Evolutionary conservation across 2,329 filamentous ascomycete species (phyloP).

Genomic region (Aureobasidium melanogenum): DNA sequence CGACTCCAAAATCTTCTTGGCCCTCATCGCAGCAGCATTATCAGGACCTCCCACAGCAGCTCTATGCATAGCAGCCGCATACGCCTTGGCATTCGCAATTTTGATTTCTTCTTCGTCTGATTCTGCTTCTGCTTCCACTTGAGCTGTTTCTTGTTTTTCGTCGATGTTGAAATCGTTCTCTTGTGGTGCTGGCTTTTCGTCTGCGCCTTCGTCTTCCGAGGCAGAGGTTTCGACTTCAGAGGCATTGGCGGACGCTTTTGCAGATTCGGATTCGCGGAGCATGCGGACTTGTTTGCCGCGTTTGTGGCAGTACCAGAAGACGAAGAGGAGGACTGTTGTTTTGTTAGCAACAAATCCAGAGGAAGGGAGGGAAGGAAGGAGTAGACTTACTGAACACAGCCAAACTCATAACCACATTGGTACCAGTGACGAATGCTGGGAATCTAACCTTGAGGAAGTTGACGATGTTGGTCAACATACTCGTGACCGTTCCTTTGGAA

Average conservation of each 20-base stretch:
- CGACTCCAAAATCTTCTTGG: slow-evolving; percentile 1
- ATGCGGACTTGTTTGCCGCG: slow-evolving; percentile 79
- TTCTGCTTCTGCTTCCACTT: not conserved
- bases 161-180: not conserved
- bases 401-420: slow-evolving; percentile 84
- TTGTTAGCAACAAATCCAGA: slow-evolving; percentile 31
- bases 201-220: not conserved
- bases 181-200: not conserved
- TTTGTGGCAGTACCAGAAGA: slow-evolving; percentile 98
- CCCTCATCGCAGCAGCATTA: not conserved
- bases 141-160: not conserved
- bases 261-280: slow-evolving; percentile 24
- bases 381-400: slow-evolving; percentile 54
- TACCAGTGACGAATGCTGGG: slow-evolving; percentile 75
- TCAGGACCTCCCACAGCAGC: not conserved
- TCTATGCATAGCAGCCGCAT: not conserved
- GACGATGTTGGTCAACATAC: slow-evolving; percentile 82
- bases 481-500: slow-evolving; percentile 77
- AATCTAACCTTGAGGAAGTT: slow-evolving; percentile 79
- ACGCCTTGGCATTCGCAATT: not conserved
- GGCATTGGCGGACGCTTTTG: not conserved
- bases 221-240: not conserved
- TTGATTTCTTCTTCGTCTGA: not conserved
- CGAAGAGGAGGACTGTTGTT: slow-evolving; percentile 61
- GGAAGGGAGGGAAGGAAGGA: slow-evolving; percentile 45